phyloP scores from a whole-genome alignment of 1,284 basidiomycete genomes.

The Tausonia pullulans region DNA sequence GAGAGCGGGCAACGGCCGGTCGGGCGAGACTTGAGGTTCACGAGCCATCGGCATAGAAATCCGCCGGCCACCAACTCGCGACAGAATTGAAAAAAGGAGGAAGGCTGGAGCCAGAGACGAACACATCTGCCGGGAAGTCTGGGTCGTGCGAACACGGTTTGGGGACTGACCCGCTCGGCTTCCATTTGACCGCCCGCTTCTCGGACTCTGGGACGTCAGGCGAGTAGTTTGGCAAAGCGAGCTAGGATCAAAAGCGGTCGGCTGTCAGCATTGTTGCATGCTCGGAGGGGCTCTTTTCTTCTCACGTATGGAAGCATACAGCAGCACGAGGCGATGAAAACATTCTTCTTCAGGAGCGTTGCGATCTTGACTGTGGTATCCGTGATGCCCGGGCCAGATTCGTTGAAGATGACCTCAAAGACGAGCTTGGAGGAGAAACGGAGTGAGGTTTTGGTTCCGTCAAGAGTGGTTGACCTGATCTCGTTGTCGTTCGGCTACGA shows the following conservation, averaged over 20 bases:
- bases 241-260: background rate
- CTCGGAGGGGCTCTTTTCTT: too few relatives aligned
- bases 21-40: too few relatives aligned
- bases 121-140: too few relatives aligned
- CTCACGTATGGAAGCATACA: background rate
- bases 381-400: background rate
- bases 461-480: background rate
- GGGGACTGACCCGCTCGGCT: too few relatives aligned
- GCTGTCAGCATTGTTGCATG: too few relatives aligned
- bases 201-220: background rate
- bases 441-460: background rate
- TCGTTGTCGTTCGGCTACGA: background rate
- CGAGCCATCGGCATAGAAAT: too few relatives aligned
- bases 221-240: background rate
- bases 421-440: background rate
- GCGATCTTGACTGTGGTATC: constrained; percentile 1
- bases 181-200: too few relatives aligned
- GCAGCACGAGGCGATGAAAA: background rate
- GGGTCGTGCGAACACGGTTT: too few relatives aligned
- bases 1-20: too few relatives aligned
- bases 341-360: background rate
- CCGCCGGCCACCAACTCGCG: too few relatives aligned
- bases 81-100: too few relatives aligned
- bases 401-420: constrained; percentile 6
- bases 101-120: too few relatives aligned